Conservation (phyloP, 306 rosid genomes). For the Macrotyloma uniflorum region DNA sequence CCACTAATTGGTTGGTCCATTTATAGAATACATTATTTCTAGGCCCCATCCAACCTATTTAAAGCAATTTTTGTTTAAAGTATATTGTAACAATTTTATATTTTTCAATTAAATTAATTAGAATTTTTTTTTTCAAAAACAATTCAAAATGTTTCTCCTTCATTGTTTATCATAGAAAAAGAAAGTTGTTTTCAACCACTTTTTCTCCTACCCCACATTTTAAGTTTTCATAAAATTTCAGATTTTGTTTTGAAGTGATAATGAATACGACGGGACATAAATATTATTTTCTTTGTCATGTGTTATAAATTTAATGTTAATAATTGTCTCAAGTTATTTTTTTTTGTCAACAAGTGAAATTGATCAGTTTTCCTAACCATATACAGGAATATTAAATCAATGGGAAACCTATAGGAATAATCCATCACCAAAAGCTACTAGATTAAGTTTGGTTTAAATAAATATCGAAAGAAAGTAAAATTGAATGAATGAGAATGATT, state of each 20-base stretch:
- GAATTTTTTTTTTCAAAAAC: too few relatives aligned
- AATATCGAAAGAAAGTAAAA: too few relatives aligned
- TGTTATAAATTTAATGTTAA: neutral
- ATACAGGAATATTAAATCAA: neutral
- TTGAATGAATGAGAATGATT: too few relatives aligned
- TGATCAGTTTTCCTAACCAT: neutral
- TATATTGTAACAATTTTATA: too few relatives aligned
- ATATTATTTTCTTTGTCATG: neutral
- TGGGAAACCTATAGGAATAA: neutral
- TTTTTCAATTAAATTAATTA: too few relatives aligned
- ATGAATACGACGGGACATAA: neutral
- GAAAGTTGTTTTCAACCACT: too few relatives aligned
- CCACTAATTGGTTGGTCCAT: neutral
- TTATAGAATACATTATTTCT: neutral
- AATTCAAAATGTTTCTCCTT: neutral
- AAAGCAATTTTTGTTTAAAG: too few relatives aligned
- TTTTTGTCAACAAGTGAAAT: neutral
- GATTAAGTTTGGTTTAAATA: too few relatives aligned
- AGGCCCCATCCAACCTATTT: neutral
- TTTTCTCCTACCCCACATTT: too few relatives aligned
- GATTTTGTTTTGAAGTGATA: neutral
- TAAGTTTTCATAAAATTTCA: too few relatives aligned
- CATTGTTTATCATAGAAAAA: neutral
- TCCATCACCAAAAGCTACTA: too few relatives aligned
- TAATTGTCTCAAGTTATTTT: neutral